Evolutionary conservation across 78 protist species (phyloP), one percentile per base, ranked within the genome.

Genomic region (Pigoraptor vietnamica): DNA sequence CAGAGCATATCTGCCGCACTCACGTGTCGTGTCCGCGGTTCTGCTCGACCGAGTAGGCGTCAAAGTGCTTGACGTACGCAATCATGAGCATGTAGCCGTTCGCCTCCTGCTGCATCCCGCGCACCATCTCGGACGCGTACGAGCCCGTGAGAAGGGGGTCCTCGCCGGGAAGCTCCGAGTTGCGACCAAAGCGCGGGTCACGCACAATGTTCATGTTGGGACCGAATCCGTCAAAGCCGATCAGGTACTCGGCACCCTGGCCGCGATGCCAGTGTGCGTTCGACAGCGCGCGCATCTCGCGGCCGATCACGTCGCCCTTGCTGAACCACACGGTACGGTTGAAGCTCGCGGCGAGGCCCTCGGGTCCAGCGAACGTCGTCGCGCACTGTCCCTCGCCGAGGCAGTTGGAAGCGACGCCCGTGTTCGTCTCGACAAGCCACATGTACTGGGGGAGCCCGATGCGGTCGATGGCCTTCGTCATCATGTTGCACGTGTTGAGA

Each of bases 181-280:
- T 91, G 39, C 96, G 91, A 24, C 96, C 96, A 94, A 94, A 94
- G 34, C 94, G 93, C 37, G 96, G 96, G 86, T 92, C 94, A 21
- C 94, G 93, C 79, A 2, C 39, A 35, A 94, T 90, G 92, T 84
- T 84, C 36, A 81, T 81, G n/a, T 81, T 84, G 39, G 39, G 39
- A 14, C 29, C 23, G 92, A 93, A 94, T 67, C 91, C 14, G 40
- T 91, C 89, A 25, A 91, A 79, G 24, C 93, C 93, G 19, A 82
- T 82, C 39, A 24, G 34, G 39, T 87, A 86, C 56, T 34, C 67
- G 40, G 23, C 14, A 1, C n/a, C 2, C 33, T 36, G 89, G 34
- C 34, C 40, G 21, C 92, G 29, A 23, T 14, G 81, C 55, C 93
- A 48, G 39, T 88, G 81, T 21, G 93, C 93, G 25, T 29, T 88